Base-by-base conservation (phyloP, 2,329 filamentous ascomycete genomes). In the Alternaria novae-zelandiae region DNA sequence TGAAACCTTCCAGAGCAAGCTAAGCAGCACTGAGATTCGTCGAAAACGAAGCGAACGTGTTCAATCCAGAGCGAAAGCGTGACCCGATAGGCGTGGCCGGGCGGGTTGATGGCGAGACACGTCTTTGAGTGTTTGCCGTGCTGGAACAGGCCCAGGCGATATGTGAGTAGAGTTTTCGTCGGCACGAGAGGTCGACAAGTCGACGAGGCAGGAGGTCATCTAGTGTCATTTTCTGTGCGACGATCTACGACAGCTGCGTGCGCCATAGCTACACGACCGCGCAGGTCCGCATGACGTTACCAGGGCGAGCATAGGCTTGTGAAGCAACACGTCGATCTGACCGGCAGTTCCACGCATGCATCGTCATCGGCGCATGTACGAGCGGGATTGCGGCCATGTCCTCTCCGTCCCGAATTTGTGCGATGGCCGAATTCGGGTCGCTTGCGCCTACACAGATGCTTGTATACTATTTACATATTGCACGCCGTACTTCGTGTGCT, bases 1-100 rank as follows among this genome's bases (percentile, higher is more conserved):
- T 12, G 86, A 89, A 60, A 85, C 87, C 68, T 97, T 96, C 80
- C 88, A 90, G 25, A 86, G 87, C 65, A 98, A 97, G 82, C 92
- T 97, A 70, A 97, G 94, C 83, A 97, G 94, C 81, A 96, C 94
- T 1, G 91, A 91, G 61, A 97, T 97, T 68, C 85, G 86, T 65
- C 84, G 84, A 45, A 80, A 74, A 68, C 68, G 71, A 36, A 74
- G 72, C 56, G 78, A 79, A 64, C 71, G 73, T 41, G 63, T 64
- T 58, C 64, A 66, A 63, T 54, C 65, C 36, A 71, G 58, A 58
- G 64, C 69, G 46, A 70, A 73, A 57, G 74, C 70, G 36, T 76
- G 63, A 75, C 13, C 28, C 43, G 44, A 43, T 45, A 26, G 46
- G 51, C 43, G 13, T 36, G 23, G 43, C 13, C 47, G 49, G 45